These are phyloP conservation scores for Ascoidea tarda DNA, from an alignment of 805 yeast genomes.

Conservation along the genomic window DNA sequence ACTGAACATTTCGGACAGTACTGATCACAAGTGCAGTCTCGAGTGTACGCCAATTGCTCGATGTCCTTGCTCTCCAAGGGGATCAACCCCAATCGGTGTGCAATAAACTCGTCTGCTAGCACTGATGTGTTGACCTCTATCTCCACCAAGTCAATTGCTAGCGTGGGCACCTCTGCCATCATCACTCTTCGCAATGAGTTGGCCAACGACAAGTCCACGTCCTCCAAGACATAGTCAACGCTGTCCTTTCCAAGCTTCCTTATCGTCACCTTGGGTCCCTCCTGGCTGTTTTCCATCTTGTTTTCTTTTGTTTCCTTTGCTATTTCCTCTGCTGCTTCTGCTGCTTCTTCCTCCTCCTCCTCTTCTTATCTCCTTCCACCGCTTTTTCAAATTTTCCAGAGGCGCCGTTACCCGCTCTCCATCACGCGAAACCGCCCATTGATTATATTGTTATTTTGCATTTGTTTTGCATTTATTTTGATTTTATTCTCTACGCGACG, in stretches of 20 bases:
- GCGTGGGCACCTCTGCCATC: conserved; percentile 93
- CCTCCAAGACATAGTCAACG: conserved; percentile 79
- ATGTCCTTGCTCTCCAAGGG: conserved; percentile 80
- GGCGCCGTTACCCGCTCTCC: too few relatives aligned
- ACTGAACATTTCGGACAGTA: conserved; percentile 95
- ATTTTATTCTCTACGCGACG: too few relatives aligned
- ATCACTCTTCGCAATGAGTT: conserved; percentile 85
- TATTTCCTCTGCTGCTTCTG: too few relatives aligned
- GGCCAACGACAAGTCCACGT: conserved; percentile 82
- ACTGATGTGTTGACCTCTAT: conserved; percentile 88
- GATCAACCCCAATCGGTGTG: conserved; percentile 86
- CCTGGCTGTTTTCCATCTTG: background rate
- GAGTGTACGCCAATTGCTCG: conserved; percentile 70
- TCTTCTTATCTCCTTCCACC: too few relatives aligned
- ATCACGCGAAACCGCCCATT: too few relatives aligned
- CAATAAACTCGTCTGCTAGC: conserved; percentile 89
- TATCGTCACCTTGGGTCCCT: conserved; percentile 74
- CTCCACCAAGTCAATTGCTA: conserved; percentile 93
- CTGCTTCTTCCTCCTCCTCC: too few relatives aligned
- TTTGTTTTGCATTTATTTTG: too few relatives aligned
- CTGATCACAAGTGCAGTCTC: conserved; percentile 97
- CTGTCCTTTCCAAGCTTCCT: conserved; percentile 75
- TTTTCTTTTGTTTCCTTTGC: too few relatives aligned
- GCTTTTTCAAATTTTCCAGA: too few relatives aligned
- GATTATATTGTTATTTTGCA: too few relatives aligned